Evolutionary conservation across 2,329 filamentous ascomycete genomes (phyloP).

Genomic region (Neonectria punicea): DNA sequence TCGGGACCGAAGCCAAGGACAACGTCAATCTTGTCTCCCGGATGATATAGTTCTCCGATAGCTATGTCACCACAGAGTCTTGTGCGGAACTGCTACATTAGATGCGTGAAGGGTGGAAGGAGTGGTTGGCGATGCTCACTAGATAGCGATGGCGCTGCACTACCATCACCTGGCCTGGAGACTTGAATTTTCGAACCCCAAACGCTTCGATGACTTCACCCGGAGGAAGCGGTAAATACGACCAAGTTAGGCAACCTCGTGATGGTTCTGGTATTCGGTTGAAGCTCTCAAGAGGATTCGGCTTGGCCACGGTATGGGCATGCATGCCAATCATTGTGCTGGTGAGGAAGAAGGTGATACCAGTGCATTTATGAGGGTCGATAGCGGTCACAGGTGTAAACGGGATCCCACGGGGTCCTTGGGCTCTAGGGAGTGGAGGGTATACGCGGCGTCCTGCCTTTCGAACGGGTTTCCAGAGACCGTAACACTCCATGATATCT

Average conservation of each 20-base stretch:
- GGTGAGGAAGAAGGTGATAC: slow-evolving; percentile 1
- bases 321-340: background rate
- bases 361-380: background rate
- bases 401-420: no score
- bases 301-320: background rate
- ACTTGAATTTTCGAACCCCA: background rate
- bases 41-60: background rate
- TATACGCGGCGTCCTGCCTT: no score
- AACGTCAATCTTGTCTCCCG: background rate
- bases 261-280: background rate
- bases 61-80: background rate
- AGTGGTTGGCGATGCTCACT: background rate
- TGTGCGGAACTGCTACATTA: background rate
- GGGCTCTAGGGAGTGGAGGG: background rate
- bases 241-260: background rate
- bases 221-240: slow-evolving; percentile 5
- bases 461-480: background rate
- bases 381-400: background rate
- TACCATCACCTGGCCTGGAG: no score
- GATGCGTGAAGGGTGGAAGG: background rate
- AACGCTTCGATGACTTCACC: slow-evolving; percentile 3
- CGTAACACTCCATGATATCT: background rate
- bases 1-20: background rate
- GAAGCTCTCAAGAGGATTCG: background rate
- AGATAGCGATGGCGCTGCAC: background rate